A percentile compares a stretch with the other conserved stretches of the same genome.
phyloP scores from a whole-genome alignment of 805 yeast species.

The Cyberlindnera xishuangbannaensis region DNA sequence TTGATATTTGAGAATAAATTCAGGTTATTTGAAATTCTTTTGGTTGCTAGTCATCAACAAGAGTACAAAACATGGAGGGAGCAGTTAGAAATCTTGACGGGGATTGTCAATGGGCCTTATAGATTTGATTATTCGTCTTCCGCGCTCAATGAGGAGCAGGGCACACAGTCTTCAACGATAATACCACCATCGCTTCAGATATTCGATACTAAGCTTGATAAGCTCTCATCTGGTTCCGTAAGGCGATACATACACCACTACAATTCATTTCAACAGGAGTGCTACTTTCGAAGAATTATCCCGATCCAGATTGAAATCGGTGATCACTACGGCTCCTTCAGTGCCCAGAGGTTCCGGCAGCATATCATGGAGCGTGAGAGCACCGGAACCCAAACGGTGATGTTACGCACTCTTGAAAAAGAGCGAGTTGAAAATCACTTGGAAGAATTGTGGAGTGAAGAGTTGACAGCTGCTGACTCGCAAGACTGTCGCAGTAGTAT shows the following conservation, averaged over 20 bases:
- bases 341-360: slow-evolving; percentile 7
- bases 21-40: slow-evolving; percentile 39
- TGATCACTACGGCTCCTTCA: slow-evolving; percentile 7
- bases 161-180: slow-evolving; percentile 18
- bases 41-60: slow-evolving; percentile 26
- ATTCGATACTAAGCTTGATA: slow-evolving; percentile 21
- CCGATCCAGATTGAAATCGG: slow-evolving; percentile 16
- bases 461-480: slow-evolving; percentile 14
- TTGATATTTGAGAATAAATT: slow-evolving; percentile 39
- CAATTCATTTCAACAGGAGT: slow-evolving; percentile 12
- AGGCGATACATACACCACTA: slow-evolving; percentile 4
- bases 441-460: slow-evolving; percentile 30
- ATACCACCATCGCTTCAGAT: slow-evolving; percentile 18
- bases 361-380: slow-evolving; percentile 2
- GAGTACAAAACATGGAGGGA: slow-evolving; percentile 41
- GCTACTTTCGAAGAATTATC: slow-evolving; percentile 24
- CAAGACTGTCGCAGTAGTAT: neutral
- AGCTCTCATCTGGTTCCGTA: neutral
- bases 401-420: slow-evolving; percentile 19
- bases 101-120: slow-evolving; percentile 30
- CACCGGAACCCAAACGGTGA: too few relatives aligned
- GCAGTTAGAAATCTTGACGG: slow-evolving; percentile 25
- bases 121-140: slow-evolving; percentile 26
- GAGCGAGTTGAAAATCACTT: slow-evolving; percentile 25
- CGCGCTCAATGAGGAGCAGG: slow-evolving; percentile 18